Evolutionary conservation across 768 basidiomycete species (phyloP), one percentile per base, ranked within the genome.

Genomic region (Panus rudis): DNA sequence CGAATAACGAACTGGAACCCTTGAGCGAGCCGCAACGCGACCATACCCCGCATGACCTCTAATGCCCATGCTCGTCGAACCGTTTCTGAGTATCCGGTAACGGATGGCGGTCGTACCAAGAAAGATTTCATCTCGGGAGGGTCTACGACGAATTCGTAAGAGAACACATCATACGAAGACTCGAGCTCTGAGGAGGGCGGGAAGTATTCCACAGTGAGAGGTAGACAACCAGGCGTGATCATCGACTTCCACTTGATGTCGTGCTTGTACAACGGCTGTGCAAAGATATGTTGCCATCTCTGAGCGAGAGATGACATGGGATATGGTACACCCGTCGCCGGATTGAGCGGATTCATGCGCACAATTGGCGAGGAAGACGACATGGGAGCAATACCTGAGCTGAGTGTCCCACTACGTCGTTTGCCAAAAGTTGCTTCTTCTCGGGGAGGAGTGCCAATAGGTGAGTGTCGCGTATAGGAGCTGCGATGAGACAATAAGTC

Each of bases 211-310:
- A 87, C 84, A 0, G 92, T 92, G 39, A 98, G 72, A 5, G 94
- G 94, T 2, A 97, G 73, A 54, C 89, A 93, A 10, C 80, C 76
- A 0, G 93, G 92, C 0, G 87, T 84, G 39, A 82, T 73, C 58
- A 92, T 80, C 8, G 82, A 82, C 50, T 77, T 79, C 94, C 94
- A 98, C 59, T 97, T 96, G 61, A 92, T 75, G 34, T 93, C 83
- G 47, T 92, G 81, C 59, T 90, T 85, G 57, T 78, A 83, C 20
- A 75, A 60, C 6, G 81, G 76, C 14, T 73, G 72, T 0, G 91
- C 81, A 55, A 86, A 83, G 47, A 84, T 75, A 57, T 94, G 90
- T 51, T 93, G 81, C 92, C 93, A 97, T 16, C 92, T 69, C 32
- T 86, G 71, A 2, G 91, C 89, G n/a, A 92, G 76, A 10, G 79